Evolutionary conservation across 73 alveolate species (phyloP).

Genomic region (Symbiodinium natans): DNA sequence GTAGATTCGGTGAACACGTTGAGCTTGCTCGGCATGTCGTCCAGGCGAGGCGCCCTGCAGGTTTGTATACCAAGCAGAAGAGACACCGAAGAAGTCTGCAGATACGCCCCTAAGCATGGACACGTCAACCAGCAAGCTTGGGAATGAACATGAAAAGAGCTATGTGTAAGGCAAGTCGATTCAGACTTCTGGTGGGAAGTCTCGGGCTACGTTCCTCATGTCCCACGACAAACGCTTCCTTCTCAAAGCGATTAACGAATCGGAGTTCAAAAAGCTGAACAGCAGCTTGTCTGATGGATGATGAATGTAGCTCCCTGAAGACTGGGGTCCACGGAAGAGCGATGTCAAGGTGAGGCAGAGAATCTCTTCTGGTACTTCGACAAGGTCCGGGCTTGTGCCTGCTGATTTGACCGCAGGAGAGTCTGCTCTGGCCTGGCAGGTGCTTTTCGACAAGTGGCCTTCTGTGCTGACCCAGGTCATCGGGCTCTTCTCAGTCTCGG

Average conservation of each 20-base stretch:
- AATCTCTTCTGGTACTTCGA: constrained; percentile 72
- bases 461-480: constrained; percentile 53
- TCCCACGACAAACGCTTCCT: constrained; percentile 72
- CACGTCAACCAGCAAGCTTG: too few relatives aligned
- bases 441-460: constrained; percentile 58
- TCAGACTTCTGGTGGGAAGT: background rate
- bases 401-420: too few relatives aligned
- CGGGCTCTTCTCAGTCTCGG: constrained; percentile 59
- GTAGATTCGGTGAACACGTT: too few relatives aligned
- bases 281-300: background rate
- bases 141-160: too few relatives aligned
- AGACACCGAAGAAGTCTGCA: too few relatives aligned
- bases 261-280: constrained; percentile 8
- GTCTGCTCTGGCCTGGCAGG: background rate
- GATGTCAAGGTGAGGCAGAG: background rate
- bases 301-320: too few relatives aligned
- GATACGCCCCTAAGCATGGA: too few relatives aligned
- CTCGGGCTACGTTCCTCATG: constrained; percentile 20
- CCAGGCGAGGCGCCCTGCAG: too few relatives aligned
- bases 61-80: background rate
- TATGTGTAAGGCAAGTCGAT: background rate
- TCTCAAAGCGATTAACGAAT: constrained; percentile 42
- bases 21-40: too few relatives aligned
- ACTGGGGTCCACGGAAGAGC: too few relatives aligned
- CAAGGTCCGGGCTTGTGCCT: background rate